Evolutionary conservation across 805 yeast genomes (phyloP).

Genomic region (Lachancea waltii): DNA sequence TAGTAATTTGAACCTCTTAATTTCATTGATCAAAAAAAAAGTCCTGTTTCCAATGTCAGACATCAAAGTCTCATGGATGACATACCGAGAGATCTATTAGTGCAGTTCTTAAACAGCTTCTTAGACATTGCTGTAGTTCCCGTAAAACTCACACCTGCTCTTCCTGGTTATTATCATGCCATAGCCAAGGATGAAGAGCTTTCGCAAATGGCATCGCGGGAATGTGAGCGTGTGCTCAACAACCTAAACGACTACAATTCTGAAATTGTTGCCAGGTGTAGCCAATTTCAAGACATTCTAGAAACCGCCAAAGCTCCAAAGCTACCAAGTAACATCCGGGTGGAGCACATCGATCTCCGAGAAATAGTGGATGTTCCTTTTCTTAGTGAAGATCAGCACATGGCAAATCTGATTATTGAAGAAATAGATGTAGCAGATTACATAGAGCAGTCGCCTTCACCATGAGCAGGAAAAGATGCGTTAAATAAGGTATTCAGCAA

Average conservation of each 20-base stretch:
- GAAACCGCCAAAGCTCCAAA: neutral
- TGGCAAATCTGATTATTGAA: slow-evolving; percentile 10
- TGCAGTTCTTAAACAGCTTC: slow-evolving; percentile 5
- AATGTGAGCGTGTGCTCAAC: slow-evolving; percentile 4
- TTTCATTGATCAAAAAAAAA: neutral
- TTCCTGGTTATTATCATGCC: slow-evolving; percentile 3
- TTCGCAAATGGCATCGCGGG: neutral
- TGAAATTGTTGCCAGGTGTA: slow-evolving; percentile 7
- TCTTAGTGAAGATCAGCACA: slow-evolving; percentile 6
- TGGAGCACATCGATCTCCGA: slow-evolving; percentile 27
- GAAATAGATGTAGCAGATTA: slow-evolving; percentile 8
- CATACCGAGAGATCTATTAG: neutral
- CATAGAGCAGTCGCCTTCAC: neutral
- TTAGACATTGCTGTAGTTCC: slow-evolving; percentile 5
- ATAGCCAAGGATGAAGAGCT: slow-evolving; percentile 7
- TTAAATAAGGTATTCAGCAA: neutral
- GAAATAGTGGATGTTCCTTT: slow-evolving; percentile 8
- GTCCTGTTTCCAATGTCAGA: neutral
- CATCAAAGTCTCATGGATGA: neutral
- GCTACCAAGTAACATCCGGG: slow-evolving; percentile 8
- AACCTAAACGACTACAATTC: slow-evolving; percentile 3
- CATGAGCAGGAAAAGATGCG: neutral
- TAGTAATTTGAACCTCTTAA: no score
- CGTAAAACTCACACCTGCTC: slow-evolving; percentile 1
- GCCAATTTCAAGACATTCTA: slow-evolving; percentile 1